Percentiles rank a stretch among this genome's conserved stretches.
These are phyloP conservation scores for Amphibolis antarctica DNA, from an alignment of 106 monocot genomes.

Conservation along the genomic window DNA sequence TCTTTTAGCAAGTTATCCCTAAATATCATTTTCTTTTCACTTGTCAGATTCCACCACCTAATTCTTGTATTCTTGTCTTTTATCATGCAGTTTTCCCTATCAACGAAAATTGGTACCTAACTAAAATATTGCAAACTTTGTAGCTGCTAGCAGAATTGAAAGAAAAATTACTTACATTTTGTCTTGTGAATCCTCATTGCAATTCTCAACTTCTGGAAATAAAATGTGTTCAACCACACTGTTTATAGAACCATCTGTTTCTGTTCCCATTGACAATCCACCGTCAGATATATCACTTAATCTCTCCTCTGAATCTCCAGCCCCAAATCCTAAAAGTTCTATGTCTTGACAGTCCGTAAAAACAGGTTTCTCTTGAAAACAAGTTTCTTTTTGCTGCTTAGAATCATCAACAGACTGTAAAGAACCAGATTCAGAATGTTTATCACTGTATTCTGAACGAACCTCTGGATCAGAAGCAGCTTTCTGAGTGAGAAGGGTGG, in stretches of 20 bases:
- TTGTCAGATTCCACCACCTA: too few relatives aligned
- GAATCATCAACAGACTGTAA: conserved; percentile 26
- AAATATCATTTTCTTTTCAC: too few relatives aligned
- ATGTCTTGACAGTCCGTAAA: conserved; percentile 20
- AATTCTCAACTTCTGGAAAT: conserved; percentile 23
- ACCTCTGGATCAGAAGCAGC: conserved; percentile 32
- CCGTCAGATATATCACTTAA: conserved; percentile 69
- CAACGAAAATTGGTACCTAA: background rate
- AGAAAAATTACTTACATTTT: conserved; percentile 28
- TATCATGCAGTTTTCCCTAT: too few relatives aligned
- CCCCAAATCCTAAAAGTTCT: conserved; percentile 30
- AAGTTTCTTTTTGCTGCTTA: conserved; percentile 9
- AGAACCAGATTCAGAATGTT: conserved; percentile 36
- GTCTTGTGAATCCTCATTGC: conserved; percentile 5
- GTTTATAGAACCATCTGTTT: conserved; percentile 53
- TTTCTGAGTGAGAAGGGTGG: conserved; percentile 16
- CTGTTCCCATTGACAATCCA: conserved; percentile 43
- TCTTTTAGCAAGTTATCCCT: too few relatives aligned
- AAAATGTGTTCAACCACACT: conserved; percentile 28
- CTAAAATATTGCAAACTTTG: background rate
- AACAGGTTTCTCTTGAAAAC: conserved; percentile 1
- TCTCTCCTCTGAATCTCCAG: conserved; percentile 54
- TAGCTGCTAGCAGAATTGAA: background rate
- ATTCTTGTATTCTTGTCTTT: too few relatives aligned
- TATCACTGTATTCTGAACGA: conserved; percentile 37